A percentile compares a stretch with the other conserved stretches of the same genome.
These are phyloP conservation scores for Pythium guiyangense DNA, from an alignment of 352 stramenopile species.

Conservation along the genomic window DNA sequence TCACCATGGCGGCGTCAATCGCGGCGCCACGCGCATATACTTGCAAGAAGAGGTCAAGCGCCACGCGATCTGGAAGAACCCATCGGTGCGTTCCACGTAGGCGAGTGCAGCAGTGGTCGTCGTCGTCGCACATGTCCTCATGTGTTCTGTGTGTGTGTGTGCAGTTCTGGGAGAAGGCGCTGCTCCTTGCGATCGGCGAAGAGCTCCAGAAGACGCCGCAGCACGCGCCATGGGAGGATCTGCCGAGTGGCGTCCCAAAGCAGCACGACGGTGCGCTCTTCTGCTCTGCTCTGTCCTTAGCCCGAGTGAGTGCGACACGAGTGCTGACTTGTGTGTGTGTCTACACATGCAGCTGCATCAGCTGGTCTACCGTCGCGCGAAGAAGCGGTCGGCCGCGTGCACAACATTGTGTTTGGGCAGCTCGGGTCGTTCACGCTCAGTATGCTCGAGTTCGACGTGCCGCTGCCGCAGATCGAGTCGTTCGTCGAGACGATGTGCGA, in stretches of 20 bases:
- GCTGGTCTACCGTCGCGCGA: slow-evolving; percentile 57
- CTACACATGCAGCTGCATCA: no score
- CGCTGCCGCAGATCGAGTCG: slow-evolving; percentile 71
- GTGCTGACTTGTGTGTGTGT: background rate
- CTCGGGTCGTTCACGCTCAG: slow-evolving; percentile 82
- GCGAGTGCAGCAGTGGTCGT: no score
- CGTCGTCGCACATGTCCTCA: background rate
- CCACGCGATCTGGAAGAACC: slow-evolving; percentile 81
- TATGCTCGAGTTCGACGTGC: slow-evolving; percentile 86
- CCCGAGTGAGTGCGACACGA: background rate
- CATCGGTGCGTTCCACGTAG: slow-evolving; percentile 28
- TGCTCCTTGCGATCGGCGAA: slow-evolving; percentile 77
- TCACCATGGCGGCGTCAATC: slow-evolving; percentile 12
- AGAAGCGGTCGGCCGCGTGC: slow-evolving; percentile 75
- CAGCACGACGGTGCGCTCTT: slow-evolving; percentile 36
- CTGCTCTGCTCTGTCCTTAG: background rate
- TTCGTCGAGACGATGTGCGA: slow-evolving; percentile 89
- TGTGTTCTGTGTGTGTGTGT: background rate
- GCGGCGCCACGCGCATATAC: slow-evolving; percentile 61
- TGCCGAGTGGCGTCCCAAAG: slow-evolving; percentile 48
- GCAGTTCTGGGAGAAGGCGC: slow-evolving; percentile 84
- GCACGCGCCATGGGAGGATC: slow-evolving; percentile 71
- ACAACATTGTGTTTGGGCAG: slow-evolving; percentile 88
- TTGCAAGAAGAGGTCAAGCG: slow-evolving; percentile 83
- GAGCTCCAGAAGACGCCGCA: slow-evolving; percentile 78